Evolutionary conservation across 2,329 filamentous ascomycete genomes (phyloP).

Genomic region (Xylaria arbuscula): DNA sequence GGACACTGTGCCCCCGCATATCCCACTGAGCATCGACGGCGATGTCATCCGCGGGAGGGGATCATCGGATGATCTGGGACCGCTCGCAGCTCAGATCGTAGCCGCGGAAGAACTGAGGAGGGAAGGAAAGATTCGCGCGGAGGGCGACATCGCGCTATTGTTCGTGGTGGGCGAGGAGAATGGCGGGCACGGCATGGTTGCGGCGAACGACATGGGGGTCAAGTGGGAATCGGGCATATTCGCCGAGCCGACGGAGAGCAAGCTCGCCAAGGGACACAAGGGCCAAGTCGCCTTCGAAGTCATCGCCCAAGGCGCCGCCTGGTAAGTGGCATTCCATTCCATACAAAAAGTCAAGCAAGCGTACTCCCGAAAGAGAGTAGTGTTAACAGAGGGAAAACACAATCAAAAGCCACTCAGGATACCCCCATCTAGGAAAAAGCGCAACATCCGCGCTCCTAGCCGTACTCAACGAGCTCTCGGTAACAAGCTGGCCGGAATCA

Average conservation of each 20-base stretch:
- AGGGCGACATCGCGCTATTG: constrained; percentile 47
- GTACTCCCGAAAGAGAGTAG: background rate
- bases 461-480: constrained; percentile 49
- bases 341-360: no score
- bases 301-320: constrained; percentile 45
- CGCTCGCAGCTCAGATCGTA: constrained; percentile 61
- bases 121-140: constrained; percentile 39
- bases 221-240: constrained; percentile 61
- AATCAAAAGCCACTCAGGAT: constrained; percentile 51
- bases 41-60: constrained; percentile 60
- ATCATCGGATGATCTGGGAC: constrained; percentile 52
- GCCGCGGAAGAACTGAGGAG: constrained; percentile 53
- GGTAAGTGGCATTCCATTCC: constrained; percentile 31
- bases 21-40: constrained; percentile 58
- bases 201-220: constrained; percentile 57
- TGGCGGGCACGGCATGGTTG: constrained; percentile 64
- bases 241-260: constrained; percentile 66
- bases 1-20: constrained; percentile 61
- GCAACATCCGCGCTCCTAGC: constrained; percentile 50
- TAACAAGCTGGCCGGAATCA: constrained; percentile 49
- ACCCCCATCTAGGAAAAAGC: constrained; percentile 51
- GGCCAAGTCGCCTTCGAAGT: constrained; percentile 53
- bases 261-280: constrained; percentile 65
- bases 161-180: constrained; percentile 63
- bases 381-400: background rate